Evolutionary conservation across 2,329 filamentous ascomycete genomes (phyloP).

Genomic region (Cytospora leucostoma): DNA sequence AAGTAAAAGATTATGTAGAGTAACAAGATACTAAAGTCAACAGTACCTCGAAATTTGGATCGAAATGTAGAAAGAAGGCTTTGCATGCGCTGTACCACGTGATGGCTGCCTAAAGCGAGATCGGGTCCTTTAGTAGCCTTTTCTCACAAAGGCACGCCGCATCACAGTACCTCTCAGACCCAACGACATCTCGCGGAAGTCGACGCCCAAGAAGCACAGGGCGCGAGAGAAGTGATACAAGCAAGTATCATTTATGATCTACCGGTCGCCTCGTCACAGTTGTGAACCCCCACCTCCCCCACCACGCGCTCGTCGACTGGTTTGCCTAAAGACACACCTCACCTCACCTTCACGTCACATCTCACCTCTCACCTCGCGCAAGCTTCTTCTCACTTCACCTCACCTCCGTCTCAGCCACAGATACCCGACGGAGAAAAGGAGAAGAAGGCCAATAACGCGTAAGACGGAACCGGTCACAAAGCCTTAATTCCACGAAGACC

Average conservation of each 20-base stretch:
- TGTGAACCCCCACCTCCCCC: neutral
- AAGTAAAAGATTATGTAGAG: too few relatives aligned
- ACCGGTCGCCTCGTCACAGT: neutral
- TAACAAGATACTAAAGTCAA: too few relatives aligned
- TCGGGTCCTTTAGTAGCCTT: neutral
- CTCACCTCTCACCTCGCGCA: conserved; percentile 6
- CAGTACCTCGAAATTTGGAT: neutral
- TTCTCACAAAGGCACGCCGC: neutral
- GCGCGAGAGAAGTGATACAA: neutral
- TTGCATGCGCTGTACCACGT: conserved; percentile 17
- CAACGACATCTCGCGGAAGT: neutral
- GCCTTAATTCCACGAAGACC: neutral
- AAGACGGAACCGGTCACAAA: neutral
- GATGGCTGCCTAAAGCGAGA: conserved; percentile 25
- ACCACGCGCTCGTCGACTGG: conserved; percentile 1
- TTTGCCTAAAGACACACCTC: neutral
- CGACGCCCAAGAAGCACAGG: neutral
- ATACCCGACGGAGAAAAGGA: neutral
- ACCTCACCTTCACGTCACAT: conserved; percentile 3
- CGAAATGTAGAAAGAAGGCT: neutral
- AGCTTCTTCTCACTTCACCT: neutral
- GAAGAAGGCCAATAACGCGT: neutral
- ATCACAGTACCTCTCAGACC: neutral
- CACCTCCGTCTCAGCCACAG: conserved; percentile 1
- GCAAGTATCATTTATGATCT: conserved; percentile 1